Evolutionary conservation across 495 filamentous ascomycete genomes (phyloP).

Genomic region (Paragyromitra xinjiangensis): DNA sequence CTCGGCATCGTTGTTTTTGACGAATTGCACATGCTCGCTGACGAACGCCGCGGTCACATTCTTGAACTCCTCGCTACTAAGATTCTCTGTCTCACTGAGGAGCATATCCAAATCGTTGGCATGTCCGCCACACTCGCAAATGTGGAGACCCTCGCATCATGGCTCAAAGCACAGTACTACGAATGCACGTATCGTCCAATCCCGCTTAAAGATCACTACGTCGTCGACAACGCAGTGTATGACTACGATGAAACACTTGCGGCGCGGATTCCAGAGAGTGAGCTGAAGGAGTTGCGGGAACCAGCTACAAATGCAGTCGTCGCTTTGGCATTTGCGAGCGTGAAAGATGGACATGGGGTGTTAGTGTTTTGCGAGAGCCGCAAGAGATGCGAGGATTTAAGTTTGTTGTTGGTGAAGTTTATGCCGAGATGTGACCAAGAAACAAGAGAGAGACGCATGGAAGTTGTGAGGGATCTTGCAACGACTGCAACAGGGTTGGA

Average conservation of each 20-base stretch:
- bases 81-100: slow-evolving; percentile 70
- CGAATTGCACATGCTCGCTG: slow-evolving; percentile 84
- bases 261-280: slow-evolving; percentile 58
- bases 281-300: slow-evolving; percentile 69
- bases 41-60: slow-evolving; percentile 80
- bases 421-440: slow-evolving; percentile 67
- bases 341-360: slow-evolving; percentile 72
- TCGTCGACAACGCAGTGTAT: slow-evolving; percentile 78
- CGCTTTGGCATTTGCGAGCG: slow-evolving; percentile 73
- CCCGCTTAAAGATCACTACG: slow-evolving; percentile 77
- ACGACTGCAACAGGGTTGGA: slow-evolving; percentile 75
- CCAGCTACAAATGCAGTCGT: slow-evolving; percentile 74
- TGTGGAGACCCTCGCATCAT: slow-evolving; percentile 71
- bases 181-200: slow-evolving; percentile 78
- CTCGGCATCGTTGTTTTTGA: slow-evolving; percentile 77
- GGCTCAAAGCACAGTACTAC: slow-evolving; percentile 77
- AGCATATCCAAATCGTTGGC: slow-evolving; percentile 76
- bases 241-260: slow-evolving; percentile 64
- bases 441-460: slow-evolving; percentile 68
- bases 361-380: slow-evolving; percentile 81
- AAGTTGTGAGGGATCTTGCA: slow-evolving; percentile 74
- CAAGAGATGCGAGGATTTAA: slow-evolving; percentile 55
- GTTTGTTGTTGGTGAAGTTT: slow-evolving; percentile 66
- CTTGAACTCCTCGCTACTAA: slow-evolving; percentile 85
- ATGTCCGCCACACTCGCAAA: slow-evolving; percentile 87